Evolutionary conservation across 768 basidiomycete genomes (phyloP), one percentile per base, ranked within the genome.

Genomic region (Lentinula boryana): DNA sequence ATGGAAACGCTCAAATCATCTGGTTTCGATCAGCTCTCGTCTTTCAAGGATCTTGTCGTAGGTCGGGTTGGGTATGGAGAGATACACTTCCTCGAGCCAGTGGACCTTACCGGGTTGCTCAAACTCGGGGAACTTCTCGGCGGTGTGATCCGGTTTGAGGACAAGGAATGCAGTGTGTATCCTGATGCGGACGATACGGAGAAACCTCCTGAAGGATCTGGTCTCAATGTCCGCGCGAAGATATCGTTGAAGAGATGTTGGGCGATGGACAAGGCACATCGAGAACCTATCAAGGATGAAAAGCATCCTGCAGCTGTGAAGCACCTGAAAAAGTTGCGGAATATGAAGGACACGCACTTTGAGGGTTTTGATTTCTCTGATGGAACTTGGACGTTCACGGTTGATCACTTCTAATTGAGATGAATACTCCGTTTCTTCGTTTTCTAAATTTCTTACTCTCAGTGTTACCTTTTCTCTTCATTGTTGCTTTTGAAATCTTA

Each of bases 91-190:
- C 82, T 72, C 79, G 91, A 75, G 78, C 89, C 64, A 74, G 86
- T 92, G 36, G 94, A 98, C 69, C 82, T 99, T 60, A 97, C 95
- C 27, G 87, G 88, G 23, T 76, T 96, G 52, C 77, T 86, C 15
- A 88, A 87, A 68, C 81, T 98, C 41, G 84, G 86, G 6, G 86
- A 88, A 41, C 83, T 99, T 35, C 79, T 94, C 4, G 96, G 95
- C n/a, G 85, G 87, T 60, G 82, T 94, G 61, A 84, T 98, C 27
- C 81, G 88, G 50, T 95, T 99, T 70, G 88, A 91, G 62, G 88
- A 93, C 71, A 91, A 91, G 78, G 93, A 95, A 71, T 91, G 93
- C 68, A 89, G 85, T 52, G 95, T 98, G 40, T 98, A 99, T 72
- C 93, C 94, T 1, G 95, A 96, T 63, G 85, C 85, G 61, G 87